Evolutionary conservation across 768 basidiomycete genomes (phyloP), one percentile per base, ranked within the genome.

Genomic region (Mycena rebaudengoi): DNA sequence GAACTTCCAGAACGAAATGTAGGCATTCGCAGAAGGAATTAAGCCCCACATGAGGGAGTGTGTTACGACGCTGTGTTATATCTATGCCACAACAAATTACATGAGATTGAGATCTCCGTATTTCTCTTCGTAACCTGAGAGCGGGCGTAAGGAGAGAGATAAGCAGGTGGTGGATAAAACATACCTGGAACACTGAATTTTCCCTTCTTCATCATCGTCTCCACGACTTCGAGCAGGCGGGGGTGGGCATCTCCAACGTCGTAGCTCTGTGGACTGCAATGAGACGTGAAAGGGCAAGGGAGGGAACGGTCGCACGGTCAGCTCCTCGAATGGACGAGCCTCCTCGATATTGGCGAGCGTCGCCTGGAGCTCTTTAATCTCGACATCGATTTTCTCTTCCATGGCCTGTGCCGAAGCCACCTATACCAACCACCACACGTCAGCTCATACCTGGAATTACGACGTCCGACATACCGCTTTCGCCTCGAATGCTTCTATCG

Each of bases 281-380:
- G 16, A 46, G 29, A 35, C 30, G 32, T 40, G 16, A 29, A 39
- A 39, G 13, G 16, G 25, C 35, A 44, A n/a, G 35, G n/a, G 32
- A 33, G 54, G n/a, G 29, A 25, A 28, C 32, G n/a, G 12, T 28
- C 92, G 67, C 66, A 97, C 96, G 33, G 95, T 96, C 69, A 99
- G 85, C 71, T 99, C 94, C 75, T 99, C 96, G 80, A 99, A 98
- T 8, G 97, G 94, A 80, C 98, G 91, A 41, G 96, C 96, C 52
- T 96, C 89, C 83, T 98, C 92, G 65, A 99, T 99, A 86, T 99
- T 98, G 69, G 91, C 89, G 64, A 99, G 91, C 26, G 98, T 98
- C 41, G 87, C 89, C 79, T 95, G 91, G 69, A 99, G 91, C 72
- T 94, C 90, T 78, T 91, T 88, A 70, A 99, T 85, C 80, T 99